Evolutionary conservation across 2,329 filamentous ascomycete genomes (phyloP), one percentile per base, ranked within the genome.

Genomic region (Colletotrichum tamarilloi): DNA sequence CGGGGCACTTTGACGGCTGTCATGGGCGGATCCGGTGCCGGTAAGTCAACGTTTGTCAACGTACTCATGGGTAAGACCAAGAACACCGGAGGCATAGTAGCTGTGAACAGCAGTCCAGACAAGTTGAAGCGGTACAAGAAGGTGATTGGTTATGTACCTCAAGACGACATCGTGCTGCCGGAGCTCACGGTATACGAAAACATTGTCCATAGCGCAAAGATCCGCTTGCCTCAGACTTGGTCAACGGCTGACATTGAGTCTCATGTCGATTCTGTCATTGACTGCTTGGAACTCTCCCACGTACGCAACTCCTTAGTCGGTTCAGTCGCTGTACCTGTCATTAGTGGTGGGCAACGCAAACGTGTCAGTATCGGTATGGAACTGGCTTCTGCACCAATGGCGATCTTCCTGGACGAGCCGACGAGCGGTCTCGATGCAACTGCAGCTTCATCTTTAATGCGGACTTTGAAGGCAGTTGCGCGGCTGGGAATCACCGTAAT

Each of bases 131-230:
- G 82, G 55, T 91, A 89, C 79, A 90, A 88, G 79, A 90, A 90
- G 77, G 82, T 91, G 70, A 90, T 91, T 30, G 89, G 89, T 26
- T 91, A 90, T 72, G 89, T 92, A 3, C 89, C 90, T 1, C 89
- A 92, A 76, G 88, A 91, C 74, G 90, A 91, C 77, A 85, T 91
- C 30, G 85, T 91, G 3, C 82, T 91, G 11, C 87, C 89, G 0
- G 88, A 92, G 77, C 79, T 92, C 58, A 92, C 89, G 0, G 89
- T 92, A 5, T 85, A 86, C 63, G 90, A 92, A 78, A 92, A 91
- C 71, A 90, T 92, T 55, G 80, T 90, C 5, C 89, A 91, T 74
- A 90, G 88, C 0, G 90, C 89, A 19, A 84, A 85, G 16, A 84
- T 90, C 42, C 85, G 88, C 19, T 81, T 91, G 16, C 88, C 89